phyloP scores from a whole-genome alignment of 1,284 basidiomycete species.

The Termitomyces sp. region DNA sequence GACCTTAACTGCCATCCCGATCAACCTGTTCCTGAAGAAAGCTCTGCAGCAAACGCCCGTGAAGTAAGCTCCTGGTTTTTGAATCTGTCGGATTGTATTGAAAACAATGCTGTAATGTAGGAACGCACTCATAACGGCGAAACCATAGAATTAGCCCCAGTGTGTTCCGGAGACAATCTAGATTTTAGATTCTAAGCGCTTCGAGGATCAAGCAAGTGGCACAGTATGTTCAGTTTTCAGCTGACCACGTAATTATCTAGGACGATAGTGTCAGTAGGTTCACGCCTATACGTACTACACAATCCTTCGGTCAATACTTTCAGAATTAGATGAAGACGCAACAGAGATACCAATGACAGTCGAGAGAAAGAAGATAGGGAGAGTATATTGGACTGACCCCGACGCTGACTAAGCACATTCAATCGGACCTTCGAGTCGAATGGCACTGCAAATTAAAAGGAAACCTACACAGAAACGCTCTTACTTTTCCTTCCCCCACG shows the following conservation, averaged over 20 bases:
- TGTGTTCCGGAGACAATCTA: background rate
- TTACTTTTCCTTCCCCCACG: background rate
- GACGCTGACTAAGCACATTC: conserved; percentile 8
- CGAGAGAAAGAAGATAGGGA: background rate
- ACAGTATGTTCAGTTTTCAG: background rate
- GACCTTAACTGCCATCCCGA: background rate
- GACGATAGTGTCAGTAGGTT: too few relatives aligned
- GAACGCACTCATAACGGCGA: background rate
- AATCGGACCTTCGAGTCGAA: conserved; percentile 5
- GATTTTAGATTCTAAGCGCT: background rate
- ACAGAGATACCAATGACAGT: background rate
- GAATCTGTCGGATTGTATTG: background rate
- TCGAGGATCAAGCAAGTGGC: background rate
- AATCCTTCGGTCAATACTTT: background rate
- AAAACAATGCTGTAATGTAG: background rate
- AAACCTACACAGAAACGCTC: background rate
- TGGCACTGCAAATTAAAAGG: conserved; percentile 8
- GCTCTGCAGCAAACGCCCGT: background rate
- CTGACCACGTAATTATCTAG: background rate
- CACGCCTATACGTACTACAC: background rate
- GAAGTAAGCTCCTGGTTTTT: background rate
- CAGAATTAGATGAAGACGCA: too few relatives aligned
- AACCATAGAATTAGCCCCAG: background rate
- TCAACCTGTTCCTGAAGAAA: background rate
- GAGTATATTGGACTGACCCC: background rate